A percentile compares a stretch with the other conserved stretches of the same genome.
phyloP scores from a whole-genome alignment of 1,139 yeast genomes.

The Saccharomyces hybrid region DNA sequence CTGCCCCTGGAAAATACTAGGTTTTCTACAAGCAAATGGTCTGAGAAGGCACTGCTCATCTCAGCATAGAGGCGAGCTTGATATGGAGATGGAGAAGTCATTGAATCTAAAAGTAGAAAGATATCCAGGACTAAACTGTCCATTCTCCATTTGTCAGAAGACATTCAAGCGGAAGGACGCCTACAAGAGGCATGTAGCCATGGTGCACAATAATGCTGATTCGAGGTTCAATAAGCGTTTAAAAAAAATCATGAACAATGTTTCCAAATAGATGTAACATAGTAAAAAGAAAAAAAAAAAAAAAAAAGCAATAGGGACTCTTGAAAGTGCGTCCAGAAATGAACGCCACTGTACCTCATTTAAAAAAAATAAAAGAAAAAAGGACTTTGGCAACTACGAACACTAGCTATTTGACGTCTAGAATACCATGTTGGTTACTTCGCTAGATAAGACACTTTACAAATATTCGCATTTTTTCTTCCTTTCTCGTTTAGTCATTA shows the following conservation, averaged over 20 bases:
- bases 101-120: constrained; percentile 25
- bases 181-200: constrained; percentile 43
- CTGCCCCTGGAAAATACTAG: constrained; percentile 59
- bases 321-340: neutral
- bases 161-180: constrained; percentile 53
- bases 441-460: neutral
- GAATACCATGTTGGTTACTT: neutral
- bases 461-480: neutral
- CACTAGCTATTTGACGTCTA: neutral
- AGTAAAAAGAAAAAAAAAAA: neutral
- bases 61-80: constrained; percentile 39
- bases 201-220: constrained; percentile 44
- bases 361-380: neutral
- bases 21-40: constrained; percentile 53
- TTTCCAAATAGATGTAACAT: constrained; percentile 3
- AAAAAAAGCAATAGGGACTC: constrained; percentile 1
- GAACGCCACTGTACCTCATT: neutral
- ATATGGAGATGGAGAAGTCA: constrained; percentile 19
- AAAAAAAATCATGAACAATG: constrained; percentile 14
- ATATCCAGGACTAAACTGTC: constrained; percentile 30
- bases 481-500: neutral
- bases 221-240: constrained; percentile 40
- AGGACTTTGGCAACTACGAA: neutral
- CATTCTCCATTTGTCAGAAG: constrained; percentile 43
- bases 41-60: constrained; percentile 53